These are phyloP conservation scores for Solanum gandarillasii DNA, from an alignment of 257 asterid species.

Conservation along the genomic window DNA sequence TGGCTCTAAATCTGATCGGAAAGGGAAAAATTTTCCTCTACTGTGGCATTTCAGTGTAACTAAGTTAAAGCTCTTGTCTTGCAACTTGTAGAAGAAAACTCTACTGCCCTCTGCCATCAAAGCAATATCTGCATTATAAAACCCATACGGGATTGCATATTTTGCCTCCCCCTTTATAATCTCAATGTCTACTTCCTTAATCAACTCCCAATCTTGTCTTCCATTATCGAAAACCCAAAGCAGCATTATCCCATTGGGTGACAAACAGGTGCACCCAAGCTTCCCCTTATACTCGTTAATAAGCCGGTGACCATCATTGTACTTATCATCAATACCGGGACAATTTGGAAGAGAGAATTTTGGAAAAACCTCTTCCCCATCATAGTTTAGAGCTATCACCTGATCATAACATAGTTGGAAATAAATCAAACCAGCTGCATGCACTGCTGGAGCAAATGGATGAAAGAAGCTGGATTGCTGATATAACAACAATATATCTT, in stretches of 20 bases:
- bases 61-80: not conserved
- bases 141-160: not conserved
- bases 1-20: not conserved
- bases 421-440: not conserved
- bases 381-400: not conserved
- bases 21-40: not conserved
- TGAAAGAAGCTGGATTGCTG: not conserved
- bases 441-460: not conserved
- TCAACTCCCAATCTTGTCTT: not conserved
- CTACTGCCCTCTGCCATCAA: not conserved
- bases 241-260: not conserved
- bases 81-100: not conserved
- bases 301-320: not conserved
- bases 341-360: not conserved
- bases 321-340: not conserved
- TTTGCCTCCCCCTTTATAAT: not conserved
- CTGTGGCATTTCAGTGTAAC: not conserved
- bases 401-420: not conserved
- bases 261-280: not conserved
- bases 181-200: not conserved
- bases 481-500: not conserved
- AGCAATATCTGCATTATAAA: not conserved
- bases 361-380: not conserved
- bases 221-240: not conserved
- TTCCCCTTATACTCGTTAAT: not conserved